Conservation (phyloP, 352 stramenopile species). For the Phytophthora macrochlamydospora region DNA sequence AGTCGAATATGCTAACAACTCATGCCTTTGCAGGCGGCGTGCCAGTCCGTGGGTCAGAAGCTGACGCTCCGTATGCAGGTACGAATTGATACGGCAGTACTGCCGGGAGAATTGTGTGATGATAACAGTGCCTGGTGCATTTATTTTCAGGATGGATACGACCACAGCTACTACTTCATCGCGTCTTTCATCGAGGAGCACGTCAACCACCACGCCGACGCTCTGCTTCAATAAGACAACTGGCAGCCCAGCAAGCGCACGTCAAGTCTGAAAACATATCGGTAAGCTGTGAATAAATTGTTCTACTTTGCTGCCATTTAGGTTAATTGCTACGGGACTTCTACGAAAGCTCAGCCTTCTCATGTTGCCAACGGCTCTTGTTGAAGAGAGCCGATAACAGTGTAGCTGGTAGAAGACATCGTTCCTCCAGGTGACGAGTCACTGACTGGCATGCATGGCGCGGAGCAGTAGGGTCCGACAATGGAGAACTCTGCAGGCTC, state of each 20-base stretch:
- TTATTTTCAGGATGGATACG: slow-evolving; percentile 87
- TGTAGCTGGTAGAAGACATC: slow-evolving; percentile 30
- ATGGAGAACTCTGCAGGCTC: slow-evolving; percentile 29
- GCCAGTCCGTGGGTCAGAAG: slow-evolving; percentile 81
- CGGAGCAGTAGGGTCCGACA: slow-evolving; percentile 51
- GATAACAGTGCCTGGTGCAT: background rate
- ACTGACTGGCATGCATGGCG: slow-evolving; percentile 31
- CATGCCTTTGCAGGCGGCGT: slow-evolving; percentile 46
- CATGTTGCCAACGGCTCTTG: slow-evolving; percentile 27
- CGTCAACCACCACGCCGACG: slow-evolving; percentile 93
- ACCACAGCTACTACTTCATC: slow-evolving; percentile 99
- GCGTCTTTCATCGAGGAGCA: slow-evolving; percentile 96
- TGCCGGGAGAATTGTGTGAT: background rate
- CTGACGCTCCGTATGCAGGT: slow-evolving; percentile 81
- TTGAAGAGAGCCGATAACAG: slow-evolving; percentile 34
- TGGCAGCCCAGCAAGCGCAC: background rate
- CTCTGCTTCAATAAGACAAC: slow-evolving; percentile 57
- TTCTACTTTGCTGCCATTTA: slow-evolving; percentile 21
- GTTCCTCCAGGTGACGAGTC: slow-evolving; percentile 26
- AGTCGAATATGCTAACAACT: too few relatives aligned
- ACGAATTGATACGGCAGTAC: background rate
- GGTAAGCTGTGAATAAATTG: too few relatives aligned
- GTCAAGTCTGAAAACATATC: background rate
- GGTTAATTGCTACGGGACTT: slow-evolving; percentile 23
- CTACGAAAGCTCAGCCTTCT: slow-evolving; percentile 8